phyloP scores from a whole-genome alignment of 164 flowering plant species.

The Magnolia sinica region DNA sequence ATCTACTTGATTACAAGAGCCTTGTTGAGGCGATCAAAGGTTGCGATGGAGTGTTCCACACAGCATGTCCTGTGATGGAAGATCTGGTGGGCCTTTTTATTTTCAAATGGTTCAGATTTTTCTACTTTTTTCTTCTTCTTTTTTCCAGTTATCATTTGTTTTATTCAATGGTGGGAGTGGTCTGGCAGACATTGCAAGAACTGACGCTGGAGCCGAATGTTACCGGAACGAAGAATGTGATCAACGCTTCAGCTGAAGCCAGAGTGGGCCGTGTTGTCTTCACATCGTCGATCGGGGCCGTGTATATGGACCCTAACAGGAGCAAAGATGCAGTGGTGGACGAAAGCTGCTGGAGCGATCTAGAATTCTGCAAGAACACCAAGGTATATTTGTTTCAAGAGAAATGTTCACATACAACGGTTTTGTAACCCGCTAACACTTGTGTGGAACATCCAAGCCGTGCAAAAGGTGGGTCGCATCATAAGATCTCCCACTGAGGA shows the following conservation, averaged over 20 bases:
- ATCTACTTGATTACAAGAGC: constrained; percentile 70
- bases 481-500: too few species aligned
- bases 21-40: constrained; percentile 66
- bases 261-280: constrained; percentile 79
- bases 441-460: too few species aligned
- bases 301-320: constrained; percentile 83
- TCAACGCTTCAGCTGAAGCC: constrained; percentile 70
- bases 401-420: neutral
- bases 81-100: constrained; percentile 50
- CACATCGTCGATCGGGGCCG: constrained; percentile 91
- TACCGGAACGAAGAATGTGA: constrained; percentile 73
- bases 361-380: constrained; percentile 91
- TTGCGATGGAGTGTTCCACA: constrained; percentile 90
- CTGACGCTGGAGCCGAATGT: constrained; percentile 86
- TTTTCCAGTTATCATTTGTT: neutral
- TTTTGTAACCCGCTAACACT: neutral
- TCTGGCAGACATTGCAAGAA: constrained; percentile 25
- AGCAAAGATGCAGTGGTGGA: constrained; percentile 71
- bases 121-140: too few species aligned
- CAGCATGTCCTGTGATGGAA: constrained; percentile 78
- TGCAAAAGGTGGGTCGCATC: neutral
- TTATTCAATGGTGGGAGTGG: neutral
- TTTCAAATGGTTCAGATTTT: neutral
- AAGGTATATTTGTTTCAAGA: constrained; percentile 43
- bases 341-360: constrained; percentile 95